Conservation (phyloP, 805 yeast genomes). For the Kodamaea restingae region DNA sequence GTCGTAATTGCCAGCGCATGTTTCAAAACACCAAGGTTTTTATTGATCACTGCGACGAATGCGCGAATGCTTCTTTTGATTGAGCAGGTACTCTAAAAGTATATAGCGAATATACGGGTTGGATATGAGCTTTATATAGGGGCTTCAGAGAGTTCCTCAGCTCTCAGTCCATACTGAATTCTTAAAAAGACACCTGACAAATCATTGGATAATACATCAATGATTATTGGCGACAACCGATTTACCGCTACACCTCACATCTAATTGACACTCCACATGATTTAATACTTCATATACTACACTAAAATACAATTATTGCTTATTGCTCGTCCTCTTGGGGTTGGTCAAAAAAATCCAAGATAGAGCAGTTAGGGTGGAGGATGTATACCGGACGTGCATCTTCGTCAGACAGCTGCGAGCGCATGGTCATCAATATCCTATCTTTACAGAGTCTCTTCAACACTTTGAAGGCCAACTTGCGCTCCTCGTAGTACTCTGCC, state of each 20-base stretch:
- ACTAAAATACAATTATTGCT: conserved; percentile 1
- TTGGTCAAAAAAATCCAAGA: conserved; percentile 60
- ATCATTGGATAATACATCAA: no score
- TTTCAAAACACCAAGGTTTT: conserved; percentile 54
- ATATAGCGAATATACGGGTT: not conserved
- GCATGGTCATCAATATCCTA: conserved; percentile 64
- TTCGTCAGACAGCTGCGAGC: conserved; percentile 23
- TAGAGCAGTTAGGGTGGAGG: conserved; percentile 79
- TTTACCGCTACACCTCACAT: no score
- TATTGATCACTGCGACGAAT: conserved; percentile 60
- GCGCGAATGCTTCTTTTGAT: conserved; percentile 38
- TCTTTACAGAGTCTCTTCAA: conserved; percentile 80
- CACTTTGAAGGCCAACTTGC: conserved; percentile 72
- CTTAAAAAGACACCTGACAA: no score
- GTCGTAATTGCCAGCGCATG: conserved; percentile 58
- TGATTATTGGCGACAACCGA: no score
- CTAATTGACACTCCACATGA: no score
- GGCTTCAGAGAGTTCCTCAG: no score
- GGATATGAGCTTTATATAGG: not conserved
- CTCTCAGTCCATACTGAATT: no score
- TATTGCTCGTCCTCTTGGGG: conserved; percentile 14
- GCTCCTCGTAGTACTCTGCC: conserved; percentile 65
- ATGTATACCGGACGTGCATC: conserved; percentile 34
- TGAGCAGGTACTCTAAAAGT: no score
- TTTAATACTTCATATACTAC: not conserved